Base-by-base conservation (phyloP, 2,329 filamentous ascomycete genomes). In the Pseudofabraea citricarpa region DNA sequence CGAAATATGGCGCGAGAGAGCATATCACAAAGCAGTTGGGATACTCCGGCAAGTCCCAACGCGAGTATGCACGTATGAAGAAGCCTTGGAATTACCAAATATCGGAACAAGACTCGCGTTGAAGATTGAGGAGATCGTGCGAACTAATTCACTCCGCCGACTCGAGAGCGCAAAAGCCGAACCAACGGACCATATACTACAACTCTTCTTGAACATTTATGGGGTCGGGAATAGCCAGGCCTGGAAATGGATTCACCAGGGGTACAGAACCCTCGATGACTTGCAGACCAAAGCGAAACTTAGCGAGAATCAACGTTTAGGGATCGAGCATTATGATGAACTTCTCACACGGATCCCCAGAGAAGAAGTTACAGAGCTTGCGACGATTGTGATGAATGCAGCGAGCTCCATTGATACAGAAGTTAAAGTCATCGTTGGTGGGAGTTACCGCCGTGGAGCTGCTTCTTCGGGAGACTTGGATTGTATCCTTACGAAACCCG, bases 41-140 rank as follows among this genome's bases (percentile, higher is more conserved):
- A 85, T 79, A 3, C 71, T 97, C 10, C 79, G 79, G 35, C 81
- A 78, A 37, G 84, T 90, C 48, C 59, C 68, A 0, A 58, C 56
- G 16, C 83, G 80, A 57, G 77, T 96, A 46, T 69, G 64, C 4
- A 90, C 84, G 0, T 81, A 77, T 45, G 73, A 81, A 38, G 75
- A 94, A 61, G 91, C 90, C 0, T 66, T 74, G 9, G 62, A 66
- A 2, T 71, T 96, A 1, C 79, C 81, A 1, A 76, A 74, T 45
- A 81, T 96, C 26, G 90, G 90, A 6, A 56, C 71, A 9, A 76
- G 87, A 1, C 68, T 96, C 2, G 90, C 90, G 0, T 71, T 77
- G 20, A 95, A 95, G 62, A 93, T 97, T 50, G 87, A 93, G 56
- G 91, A 96, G 59, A 95, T 96, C 33, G 87, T 81, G 2, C 72